phyloP scores from a whole-genome alignment of 1,284 basidiomycete genomes.

The Rhodotorula sp. region DNA sequence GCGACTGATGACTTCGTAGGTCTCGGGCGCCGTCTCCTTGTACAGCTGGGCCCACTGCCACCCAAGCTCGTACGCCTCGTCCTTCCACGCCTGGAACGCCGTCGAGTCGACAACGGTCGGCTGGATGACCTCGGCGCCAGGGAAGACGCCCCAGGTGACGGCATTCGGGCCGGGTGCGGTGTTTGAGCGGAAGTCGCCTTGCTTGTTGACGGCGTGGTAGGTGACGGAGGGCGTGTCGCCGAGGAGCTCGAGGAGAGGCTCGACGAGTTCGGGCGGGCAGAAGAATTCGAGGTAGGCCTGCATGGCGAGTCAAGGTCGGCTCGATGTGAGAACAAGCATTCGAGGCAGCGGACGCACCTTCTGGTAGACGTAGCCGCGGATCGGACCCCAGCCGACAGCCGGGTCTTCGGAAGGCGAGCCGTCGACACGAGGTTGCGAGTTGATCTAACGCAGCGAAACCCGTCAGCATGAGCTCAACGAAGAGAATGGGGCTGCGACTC shows the following conservation, averaged over 20 bases:
- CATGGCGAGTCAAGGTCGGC: not conserved
- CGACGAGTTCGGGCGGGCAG: conserved; percentile 70
- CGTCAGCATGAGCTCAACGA: not conserved
- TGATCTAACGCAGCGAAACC: conserved; percentile 55
- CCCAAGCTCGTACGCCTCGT: conserved; percentile 47
- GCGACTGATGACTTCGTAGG: conserved; percentile 35
- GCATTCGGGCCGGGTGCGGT: conserved; percentile 92
- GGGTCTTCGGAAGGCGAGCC: conserved; percentile 67
- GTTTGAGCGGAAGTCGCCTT: conserved; percentile 90
- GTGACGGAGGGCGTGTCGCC: conserved; percentile 78
- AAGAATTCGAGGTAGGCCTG: conserved; percentile 98
- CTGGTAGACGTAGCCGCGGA: conserved; percentile 53
- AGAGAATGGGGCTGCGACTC: not conserved
- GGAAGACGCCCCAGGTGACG: conserved; percentile 99
- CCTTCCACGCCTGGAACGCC: conserved; percentile 65
- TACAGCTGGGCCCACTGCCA: conserved; percentile 45
- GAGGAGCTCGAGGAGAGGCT: conserved; percentile 74
- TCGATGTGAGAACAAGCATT: accelerated
- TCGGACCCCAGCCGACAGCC: conserved; percentile 53
- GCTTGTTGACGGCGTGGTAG: conserved; percentile 74
- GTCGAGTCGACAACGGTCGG: conserved; percentile 97
- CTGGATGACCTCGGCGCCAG: conserved; percentile 95
- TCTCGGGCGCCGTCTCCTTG: conserved; percentile 24
- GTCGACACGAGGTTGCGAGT: conserved; percentile 92
- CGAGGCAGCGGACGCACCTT: conserved; percentile 45